Conservation (phyloP, 2,329 filamentous ascomycete species). For the Colletotrichum tamarilloi region DNA sequence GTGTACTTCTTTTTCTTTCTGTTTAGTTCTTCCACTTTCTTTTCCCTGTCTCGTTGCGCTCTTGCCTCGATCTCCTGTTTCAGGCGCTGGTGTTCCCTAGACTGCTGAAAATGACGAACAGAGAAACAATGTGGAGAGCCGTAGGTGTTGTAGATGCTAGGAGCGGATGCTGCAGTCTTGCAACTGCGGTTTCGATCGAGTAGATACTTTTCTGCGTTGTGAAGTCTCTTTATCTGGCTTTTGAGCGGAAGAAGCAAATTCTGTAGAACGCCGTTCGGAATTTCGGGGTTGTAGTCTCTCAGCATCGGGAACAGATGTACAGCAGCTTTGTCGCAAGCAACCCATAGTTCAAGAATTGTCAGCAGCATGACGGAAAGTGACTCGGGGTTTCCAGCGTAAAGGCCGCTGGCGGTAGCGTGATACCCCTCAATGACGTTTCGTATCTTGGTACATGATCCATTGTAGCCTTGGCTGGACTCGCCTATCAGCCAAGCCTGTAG, state of each 20-base stretch:
- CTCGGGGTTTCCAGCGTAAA: conserved; percentile 56
- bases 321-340: conserved; percentile 63
- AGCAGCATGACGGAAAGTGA: conserved; percentile 65
- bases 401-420: conserved; percentile 36
- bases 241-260: conserved; percentile 56
- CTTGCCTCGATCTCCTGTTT: neutral
- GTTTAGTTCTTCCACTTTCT: conserved; percentile 49
- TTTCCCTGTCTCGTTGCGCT: conserved; percentile 43
- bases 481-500: neutral
- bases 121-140: conserved; percentile 54
- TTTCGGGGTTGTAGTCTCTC: conserved; percentile 56
- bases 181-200: conserved; percentile 40
- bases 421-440: conserved; percentile 47
- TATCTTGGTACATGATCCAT: conserved; percentile 43
- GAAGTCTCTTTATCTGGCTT: conserved; percentile 58
- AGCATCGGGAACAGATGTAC: conserved; percentile 52
- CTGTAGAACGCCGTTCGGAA: conserved; percentile 53
- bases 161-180: conserved; percentile 33
- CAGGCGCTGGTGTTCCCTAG: conserved; percentile 32
- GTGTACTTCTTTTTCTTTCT: conserved; percentile 43
- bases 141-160: conserved; percentile 49
- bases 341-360: conserved; percentile 68
- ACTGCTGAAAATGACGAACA: conserved; percentile 60
- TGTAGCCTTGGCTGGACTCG: neutral
- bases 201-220: conserved; percentile 59